phyloP scores from a whole-genome alignment of 2,329 filamentous ascomycete species.

The Colletotrichum aenigma region DNA sequence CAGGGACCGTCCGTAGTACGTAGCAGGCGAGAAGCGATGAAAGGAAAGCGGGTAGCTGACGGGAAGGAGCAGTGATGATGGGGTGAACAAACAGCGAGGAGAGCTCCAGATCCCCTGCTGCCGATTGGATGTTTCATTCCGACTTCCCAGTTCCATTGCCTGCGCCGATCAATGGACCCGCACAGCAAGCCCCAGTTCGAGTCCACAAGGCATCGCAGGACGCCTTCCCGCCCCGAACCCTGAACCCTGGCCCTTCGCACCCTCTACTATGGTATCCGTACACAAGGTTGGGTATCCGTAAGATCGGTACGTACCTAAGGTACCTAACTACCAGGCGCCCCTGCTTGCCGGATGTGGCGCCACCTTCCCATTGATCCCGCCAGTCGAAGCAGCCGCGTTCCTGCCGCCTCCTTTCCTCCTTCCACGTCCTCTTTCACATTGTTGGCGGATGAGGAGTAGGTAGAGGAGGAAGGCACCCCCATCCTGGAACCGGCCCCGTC shows the following conservation, averaged over 20 bases:
- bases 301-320: background rate
- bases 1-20: background rate
- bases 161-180: constrained; percentile 7
- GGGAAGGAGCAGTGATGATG: background rate
- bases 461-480: background rate
- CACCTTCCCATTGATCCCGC: background rate
- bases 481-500: background rate
- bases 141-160: background rate
- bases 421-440: background rate
- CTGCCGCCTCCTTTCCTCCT: background rate
- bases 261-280: too few relatives aligned
- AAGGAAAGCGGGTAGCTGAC: background rate
- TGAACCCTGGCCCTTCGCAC: background rate
- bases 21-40: background rate
- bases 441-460: background rate
- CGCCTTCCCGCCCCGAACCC: background rate
- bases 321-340: background rate
- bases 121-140: constrained; percentile 9
- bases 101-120: background rate
- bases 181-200: background rate
- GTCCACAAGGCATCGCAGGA: background rate
- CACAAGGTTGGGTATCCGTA: too few relatives aligned
- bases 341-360: background rate
- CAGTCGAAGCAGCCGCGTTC: background rate
- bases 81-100: background rate